Evolutionary conservation across 495 filamentous ascomycete genomes (phyloP).

Genomic region (Tricharina praecox): DNA sequence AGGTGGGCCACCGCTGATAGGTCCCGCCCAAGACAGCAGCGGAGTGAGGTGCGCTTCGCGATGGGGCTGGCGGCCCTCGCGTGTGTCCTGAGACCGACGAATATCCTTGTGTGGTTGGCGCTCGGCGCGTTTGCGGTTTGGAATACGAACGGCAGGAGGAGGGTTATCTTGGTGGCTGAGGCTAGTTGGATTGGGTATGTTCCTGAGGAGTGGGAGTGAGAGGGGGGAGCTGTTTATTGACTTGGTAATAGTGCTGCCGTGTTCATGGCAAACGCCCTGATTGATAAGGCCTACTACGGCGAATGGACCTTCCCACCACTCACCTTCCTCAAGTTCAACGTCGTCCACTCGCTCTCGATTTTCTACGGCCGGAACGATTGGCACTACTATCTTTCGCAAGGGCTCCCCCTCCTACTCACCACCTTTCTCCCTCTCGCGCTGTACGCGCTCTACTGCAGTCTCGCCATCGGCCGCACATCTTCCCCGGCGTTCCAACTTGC

Average conservation of each 20-base stretch:
- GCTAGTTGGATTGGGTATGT: slow-evolving; percentile 26
- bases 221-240: too few species aligned
- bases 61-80: slow-evolving; percentile 64
- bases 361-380: slow-evolving; percentile 87
- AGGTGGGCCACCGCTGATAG: slow-evolving; percentile 13
- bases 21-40: not conserved
- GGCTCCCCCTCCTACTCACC: slow-evolving; percentile 70
- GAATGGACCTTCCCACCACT: slow-evolving; percentile 81
- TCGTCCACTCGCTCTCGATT: slow-evolving; percentile 64
- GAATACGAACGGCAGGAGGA: slow-evolving; percentile 24
- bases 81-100: slow-evolving; percentile 79
- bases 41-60: slow-evolving; percentile 40
- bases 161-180: slow-evolving; percentile 13
- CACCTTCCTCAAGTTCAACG: slow-evolving; percentile 81
- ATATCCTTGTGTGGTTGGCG: slow-evolving; percentile 65
- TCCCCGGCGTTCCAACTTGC: slow-evolving; percentile 39
- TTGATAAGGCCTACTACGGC: slow-evolving; percentile 70
- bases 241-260: slow-evolving; percentile 6
- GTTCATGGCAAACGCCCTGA: slow-evolving; percentile 29
- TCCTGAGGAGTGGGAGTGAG: not conserved
- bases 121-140: slow-evolving; percentile 34
- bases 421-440: slow-evolving; percentile 63
- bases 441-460: slow-evolving; percentile 41
- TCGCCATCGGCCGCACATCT: not conserved
- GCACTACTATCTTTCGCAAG: slow-evolving; percentile 88